A percentile compares a stretch with the other conserved stretches of the same genome.
These are phyloP conservation scores for Cryptosporidium ryanae DNA, from an alignment of 169 alveolate species.

Conservation along the genomic window DNA sequence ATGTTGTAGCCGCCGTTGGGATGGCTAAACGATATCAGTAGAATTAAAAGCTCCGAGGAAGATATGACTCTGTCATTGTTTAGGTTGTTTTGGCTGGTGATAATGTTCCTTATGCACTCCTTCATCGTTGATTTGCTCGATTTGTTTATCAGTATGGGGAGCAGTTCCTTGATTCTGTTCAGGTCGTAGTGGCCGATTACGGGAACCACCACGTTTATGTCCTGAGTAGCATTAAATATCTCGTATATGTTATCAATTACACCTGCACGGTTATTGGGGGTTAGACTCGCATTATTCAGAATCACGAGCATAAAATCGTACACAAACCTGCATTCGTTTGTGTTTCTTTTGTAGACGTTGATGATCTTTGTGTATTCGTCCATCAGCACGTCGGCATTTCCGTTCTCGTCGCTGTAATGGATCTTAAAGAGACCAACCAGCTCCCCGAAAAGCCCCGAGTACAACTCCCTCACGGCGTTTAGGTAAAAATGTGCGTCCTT, in stretches of 20 bases:
- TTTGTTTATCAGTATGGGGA: conserved; percentile 31
- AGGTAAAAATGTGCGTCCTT: not conserved
- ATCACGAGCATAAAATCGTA: conserved; percentile 21
- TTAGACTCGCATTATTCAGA: conserved; percentile 4
- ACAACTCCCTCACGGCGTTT: conserved; percentile 29
- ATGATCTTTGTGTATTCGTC: conserved; percentile 33
- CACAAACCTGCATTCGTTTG: conserved; percentile 1
- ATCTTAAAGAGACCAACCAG: conserved; percentile 12
- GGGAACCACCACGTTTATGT: conserved; percentile 16
- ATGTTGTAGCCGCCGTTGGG: conserved; percentile 28
- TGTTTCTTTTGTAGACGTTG: conserved; percentile 16
- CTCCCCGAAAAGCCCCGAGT: conserved; percentile 8
- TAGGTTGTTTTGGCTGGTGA: not conserved
- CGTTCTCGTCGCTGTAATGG: conserved; percentile 26
- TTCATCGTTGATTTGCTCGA: conserved; percentile 43
- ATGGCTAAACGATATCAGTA: conserved; percentile 50
- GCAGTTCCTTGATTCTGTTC: conserved; percentile 29
- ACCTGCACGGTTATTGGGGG: not conserved
- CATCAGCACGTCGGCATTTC: conserved; percentile 8
- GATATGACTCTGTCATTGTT: conserved; percentile 28
- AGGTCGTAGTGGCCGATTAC: conserved; percentile 47
- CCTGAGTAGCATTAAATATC: conserved; percentile 26
- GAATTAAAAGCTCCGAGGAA: conserved; percentile 21
- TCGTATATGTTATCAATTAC: conserved; percentile 16
- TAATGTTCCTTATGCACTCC: conserved; percentile 30